Base-by-base conservation (phyloP, 2,329 filamentous ascomycete species). In the Colletotrichum acutatum region DNA sequence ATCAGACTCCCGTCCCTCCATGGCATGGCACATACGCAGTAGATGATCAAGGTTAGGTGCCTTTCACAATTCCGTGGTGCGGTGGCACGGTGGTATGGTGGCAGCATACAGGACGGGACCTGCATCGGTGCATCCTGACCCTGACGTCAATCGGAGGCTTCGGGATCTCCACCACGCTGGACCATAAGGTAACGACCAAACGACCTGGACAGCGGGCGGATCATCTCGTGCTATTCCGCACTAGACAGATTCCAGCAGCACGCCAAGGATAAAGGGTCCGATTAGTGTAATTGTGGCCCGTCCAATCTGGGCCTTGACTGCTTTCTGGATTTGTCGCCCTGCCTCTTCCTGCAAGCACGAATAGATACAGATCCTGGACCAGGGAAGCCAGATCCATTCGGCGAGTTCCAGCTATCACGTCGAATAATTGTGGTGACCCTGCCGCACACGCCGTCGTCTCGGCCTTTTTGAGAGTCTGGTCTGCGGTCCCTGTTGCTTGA, bases 71-170 rank as follows among this genome's bases (percentile, higher is more conserved):
- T 49, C 42, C 42, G 42, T n/a, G 22, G 56, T 12, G 34, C 16
- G 34, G 58, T 42, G 22, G 56, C 12, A 22, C 16, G 24, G 58
- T 42, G 22, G 56, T 6, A 32, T 9, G 34, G 58, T 46, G 24
- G 37, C 28, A 37, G 24, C 22, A 9, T 46, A 24, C 32, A 7
- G 14, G 24, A 8, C 19, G 54, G 26, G 42, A 32, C 19, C 26
- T 52, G 26, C 11, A 30, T 22, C 28, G 28, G 28, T 37, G 63
- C 34, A 54, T 56, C 22, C 32, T 54, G 26, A 30, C 42, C 66
- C 56, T 73, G 71, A 73, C 71, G 71, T 73, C 71, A 73, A 71
- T 73, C 71, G 71, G 71, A 73, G 66, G 53, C 60, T 71, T 73
- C 71, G 71, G 70, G 60, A 66, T 61, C 70, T 58, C 70, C 60